Evolutionary conservation across 805 yeast genomes (phyloP).

Genomic region (Candida xyloterini): DNA sequence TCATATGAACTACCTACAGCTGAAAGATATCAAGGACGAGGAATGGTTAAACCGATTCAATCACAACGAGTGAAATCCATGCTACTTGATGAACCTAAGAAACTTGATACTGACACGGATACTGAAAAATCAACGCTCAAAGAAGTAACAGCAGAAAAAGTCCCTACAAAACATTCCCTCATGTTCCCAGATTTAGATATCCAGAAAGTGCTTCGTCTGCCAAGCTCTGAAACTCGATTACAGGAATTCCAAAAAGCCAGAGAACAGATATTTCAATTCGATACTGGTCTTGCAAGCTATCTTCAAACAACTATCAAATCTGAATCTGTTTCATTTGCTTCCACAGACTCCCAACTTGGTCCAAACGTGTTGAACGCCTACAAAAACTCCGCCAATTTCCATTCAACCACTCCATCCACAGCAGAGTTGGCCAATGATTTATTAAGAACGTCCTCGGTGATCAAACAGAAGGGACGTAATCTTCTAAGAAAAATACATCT

Average conservation of each 20-base stretch:
- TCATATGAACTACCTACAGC: constrained; percentile 2
- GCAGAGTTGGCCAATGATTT: constrained; percentile 41
- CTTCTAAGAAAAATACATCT: constrained; percentile 25
- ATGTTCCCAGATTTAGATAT: constrained; percentile 17
- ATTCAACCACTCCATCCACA: constrained; percentile 23
- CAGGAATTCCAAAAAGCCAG: constrained; percentile 42
- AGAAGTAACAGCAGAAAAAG: not conserved
- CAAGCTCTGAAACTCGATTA: constrained; percentile 35
- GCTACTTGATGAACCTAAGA: not conserved
- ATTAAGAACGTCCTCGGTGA: constrained; percentile 30
- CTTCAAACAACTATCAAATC: constrained; percentile 28
- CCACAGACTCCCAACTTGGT: constrained; percentile 34
- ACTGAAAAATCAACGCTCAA: not conserved
- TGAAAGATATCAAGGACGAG: constrained; percentile 1
- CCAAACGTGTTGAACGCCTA: constrained; percentile 63
- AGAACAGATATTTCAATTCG: constrained; percentile 40
- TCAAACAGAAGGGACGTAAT: constrained; percentile 26
- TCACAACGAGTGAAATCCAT: not conserved
- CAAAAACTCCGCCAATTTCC: constrained; percentile 51
- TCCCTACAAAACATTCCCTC: not conserved
- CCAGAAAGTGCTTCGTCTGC: constrained; percentile 17
- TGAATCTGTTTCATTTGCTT: constrained; percentile 14
- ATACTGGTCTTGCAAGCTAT: constrained; percentile 61
- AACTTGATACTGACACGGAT: not conserved
- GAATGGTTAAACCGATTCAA: not conserved